Base-by-base conservation (phyloP, 2,329 filamentous ascomycete species). In the Sporothrix phasma region DNA sequence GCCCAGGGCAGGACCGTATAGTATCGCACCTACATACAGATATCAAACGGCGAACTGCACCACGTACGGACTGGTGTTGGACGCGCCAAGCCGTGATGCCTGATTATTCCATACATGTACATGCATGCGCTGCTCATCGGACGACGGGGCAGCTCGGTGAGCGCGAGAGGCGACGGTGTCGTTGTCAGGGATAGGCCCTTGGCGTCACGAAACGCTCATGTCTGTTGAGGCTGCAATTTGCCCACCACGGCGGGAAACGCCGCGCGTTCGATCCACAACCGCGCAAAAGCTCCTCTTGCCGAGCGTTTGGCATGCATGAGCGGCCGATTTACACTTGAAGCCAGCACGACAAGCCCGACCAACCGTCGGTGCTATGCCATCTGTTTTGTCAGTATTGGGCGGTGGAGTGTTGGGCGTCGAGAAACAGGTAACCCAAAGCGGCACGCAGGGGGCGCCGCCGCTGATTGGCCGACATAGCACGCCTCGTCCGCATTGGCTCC, bases 401-500 rank as follows among this genome's bases (percentile, higher is more conserved):
- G 11, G 31, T 10, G 24, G 15, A 24, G 24, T 51, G 49, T 54
- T 54, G 49, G 46, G 45, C 19, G 47, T 51, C n/a, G 24, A 2
- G 47, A 31, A 39, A 39, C n/a, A 54, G 31, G 31, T n/a, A 15
- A 37, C 31, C 31, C n/a, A 19, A 37, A 22, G 37, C 54, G 39
- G 56, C 15, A 46, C 13, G 37, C 56, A 59, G 39, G 41, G 31
- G 46, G 37, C 31, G 15, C 43, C 3, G 17, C 46, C 17, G 15
- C 51, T 63, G n/a, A 63, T 63, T 63, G 62, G 62, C 26, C 43
- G 13, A n/a, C 22, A 19, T 24, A 13, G 17, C 51, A 59, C 62
- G n/a, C 51, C 62, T 59, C 51, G 29, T 56, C 39, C 51, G 53
- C 62, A 63, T 58, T 63, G 51, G 45, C 22, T 49, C 46, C 46